These are phyloP conservation scores for Aspergillus ochraceus DNA, from an alignment of 2,329 filamentous ascomycete species.

Conservation along the genomic window DNA sequence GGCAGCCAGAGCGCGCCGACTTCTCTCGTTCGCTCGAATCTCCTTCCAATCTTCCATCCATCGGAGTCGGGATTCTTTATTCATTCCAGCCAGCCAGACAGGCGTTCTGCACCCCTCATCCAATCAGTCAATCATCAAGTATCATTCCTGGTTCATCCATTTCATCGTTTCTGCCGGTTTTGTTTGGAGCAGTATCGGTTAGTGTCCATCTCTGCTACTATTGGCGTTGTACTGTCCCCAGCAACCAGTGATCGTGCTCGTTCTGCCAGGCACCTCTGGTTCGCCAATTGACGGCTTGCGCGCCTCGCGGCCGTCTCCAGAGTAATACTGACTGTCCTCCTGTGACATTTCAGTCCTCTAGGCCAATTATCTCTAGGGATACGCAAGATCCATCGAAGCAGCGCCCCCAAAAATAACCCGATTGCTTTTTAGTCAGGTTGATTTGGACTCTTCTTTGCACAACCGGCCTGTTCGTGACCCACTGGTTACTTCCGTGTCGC, in stretches of 20 bases:
- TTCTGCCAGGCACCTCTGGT: conserved; percentile 33
- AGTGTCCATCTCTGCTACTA: conserved; percentile 8
- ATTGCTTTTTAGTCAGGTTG: conserved; percentile 12
- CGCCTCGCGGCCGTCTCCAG: conserved; percentile 28
- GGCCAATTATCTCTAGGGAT: conserved; percentile 11
- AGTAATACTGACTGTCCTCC: conserved; percentile 16
- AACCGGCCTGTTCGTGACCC: conserved; percentile 34
- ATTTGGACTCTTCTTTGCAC: conserved; percentile 22
- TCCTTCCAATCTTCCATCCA: neutral
- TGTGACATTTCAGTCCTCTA: conserved; percentile 16
- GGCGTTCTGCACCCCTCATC: neutral
- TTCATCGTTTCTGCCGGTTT: neutral
- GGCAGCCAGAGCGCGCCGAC: neutral
- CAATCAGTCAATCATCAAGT: conserved; percentile 11
- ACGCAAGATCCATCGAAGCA: conserved; percentile 18
- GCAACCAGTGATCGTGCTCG: conserved; percentile 24
- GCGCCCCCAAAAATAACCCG: conserved; percentile 15
- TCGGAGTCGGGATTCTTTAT: neutral
- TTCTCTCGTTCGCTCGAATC: neutral
- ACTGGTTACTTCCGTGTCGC: conserved; percentile 32
- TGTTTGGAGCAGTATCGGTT: conserved; percentile 8
- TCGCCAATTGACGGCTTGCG: conserved; percentile 37
- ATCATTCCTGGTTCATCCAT: neutral
- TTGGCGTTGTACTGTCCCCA: conserved; percentile 20
- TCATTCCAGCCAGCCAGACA: neutral